Evolutionary conservation across 176 grass and related monocot genomes (phyloP).

Genomic region (Eragrostis nindensis): DNA sequence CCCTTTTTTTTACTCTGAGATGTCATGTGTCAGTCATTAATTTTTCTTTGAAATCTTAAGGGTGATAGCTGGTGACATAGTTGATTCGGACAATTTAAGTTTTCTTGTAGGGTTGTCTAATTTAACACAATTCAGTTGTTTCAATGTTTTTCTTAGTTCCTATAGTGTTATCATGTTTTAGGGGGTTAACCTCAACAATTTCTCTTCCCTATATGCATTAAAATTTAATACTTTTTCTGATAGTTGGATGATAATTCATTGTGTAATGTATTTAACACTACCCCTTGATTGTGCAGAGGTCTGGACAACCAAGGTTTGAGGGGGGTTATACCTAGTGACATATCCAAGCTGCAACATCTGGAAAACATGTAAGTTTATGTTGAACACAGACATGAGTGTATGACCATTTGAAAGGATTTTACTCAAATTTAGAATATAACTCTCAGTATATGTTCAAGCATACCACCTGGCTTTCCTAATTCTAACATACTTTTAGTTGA

Average conservation of each 20-base stretch:
- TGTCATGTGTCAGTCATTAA: neutral
- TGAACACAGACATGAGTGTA: neutral
- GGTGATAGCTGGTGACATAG: neutral
- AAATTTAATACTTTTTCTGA: slow-evolving; percentile 20
- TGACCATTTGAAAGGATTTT: slow-evolving; percentile 6
- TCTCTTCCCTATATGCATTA: too few species aligned
- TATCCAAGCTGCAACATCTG: slow-evolving; percentile 78
- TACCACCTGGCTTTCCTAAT: neutral
- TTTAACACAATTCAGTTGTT: neutral
- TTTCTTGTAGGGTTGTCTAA: slow-evolving; percentile 25
- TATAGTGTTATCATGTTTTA: neutral
- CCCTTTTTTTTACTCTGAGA: neutral
- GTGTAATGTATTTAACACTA: slow-evolving; percentile 24
- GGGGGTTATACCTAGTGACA: slow-evolving; percentile 75
- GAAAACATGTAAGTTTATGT: slow-evolving; percentile 80
- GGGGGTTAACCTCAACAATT: neutral
- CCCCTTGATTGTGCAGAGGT: slow-evolving; percentile 62
- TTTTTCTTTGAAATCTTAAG: slow-evolving; percentile 11
- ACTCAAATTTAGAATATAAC: neutral
- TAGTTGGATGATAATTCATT: neutral
- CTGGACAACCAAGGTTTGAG: slow-evolving; percentile 95
- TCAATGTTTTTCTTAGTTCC: too few species aligned
- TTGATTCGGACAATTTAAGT: slow-evolving; percentile 17
- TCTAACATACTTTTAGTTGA: neutral
- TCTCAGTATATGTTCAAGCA: neutral